Percentiles rank a stretch among this genome's conserved stretches.
phyloP scores from a whole-genome alignment of 2,329 filamentous ascomycete species.

The Hortaea werneckii region DNA sequence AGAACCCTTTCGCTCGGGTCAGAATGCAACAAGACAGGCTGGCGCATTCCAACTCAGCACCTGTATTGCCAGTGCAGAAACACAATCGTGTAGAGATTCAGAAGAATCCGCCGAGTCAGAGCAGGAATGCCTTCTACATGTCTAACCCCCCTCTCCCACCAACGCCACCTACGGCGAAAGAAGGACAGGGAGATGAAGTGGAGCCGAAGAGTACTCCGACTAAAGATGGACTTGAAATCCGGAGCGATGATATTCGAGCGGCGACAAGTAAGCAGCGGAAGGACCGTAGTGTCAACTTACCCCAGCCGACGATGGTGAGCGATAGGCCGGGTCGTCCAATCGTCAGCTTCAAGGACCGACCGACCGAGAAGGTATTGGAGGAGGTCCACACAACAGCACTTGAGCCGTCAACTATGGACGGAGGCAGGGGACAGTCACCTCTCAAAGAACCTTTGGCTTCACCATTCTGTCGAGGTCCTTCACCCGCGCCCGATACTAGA shows the following conservation, averaged over 20 bases:
- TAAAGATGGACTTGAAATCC: slow-evolving; percentile 73
- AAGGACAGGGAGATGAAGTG: slow-evolving; percentile 31
- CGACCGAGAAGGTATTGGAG: slow-evolving; percentile 67
- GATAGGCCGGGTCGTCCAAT: slow-evolving; percentile 84
- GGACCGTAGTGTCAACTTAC: slow-evolving; percentile 77
- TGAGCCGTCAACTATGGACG: slow-evolving; percentile 1
- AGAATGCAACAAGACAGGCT: slow-evolving; percentile 42
- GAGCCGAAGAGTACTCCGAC: slow-evolving; percentile 29
- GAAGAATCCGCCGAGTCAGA: slow-evolving; percentile 72
- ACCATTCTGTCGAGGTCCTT: neutral
- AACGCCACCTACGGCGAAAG: slow-evolving; percentile 21
- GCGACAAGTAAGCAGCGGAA: slow-evolving; percentile 83
- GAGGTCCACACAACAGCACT: slow-evolving; percentile 27
- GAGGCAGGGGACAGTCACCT: neutral
- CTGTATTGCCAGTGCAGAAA: slow-evolving; percentile 25
- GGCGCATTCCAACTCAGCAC: slow-evolving; percentile 36
- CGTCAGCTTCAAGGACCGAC: slow-evolving; percentile 88
- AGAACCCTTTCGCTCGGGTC: slow-evolving; percentile 56
- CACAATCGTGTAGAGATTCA: slow-evolving; percentile 61
- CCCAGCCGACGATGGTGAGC: slow-evolving; percentile 82
- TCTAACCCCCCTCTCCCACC: slow-evolving; percentile 47
- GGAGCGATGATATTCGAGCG: slow-evolving; percentile 75
- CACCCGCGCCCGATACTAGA: neutral
- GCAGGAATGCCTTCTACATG: slow-evolving; percentile 69
- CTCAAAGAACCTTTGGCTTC: neutral